Conservation (phyloP, 2,329 filamentous ascomycete genomes). For the Didymosphaeria variabile region DNA sequence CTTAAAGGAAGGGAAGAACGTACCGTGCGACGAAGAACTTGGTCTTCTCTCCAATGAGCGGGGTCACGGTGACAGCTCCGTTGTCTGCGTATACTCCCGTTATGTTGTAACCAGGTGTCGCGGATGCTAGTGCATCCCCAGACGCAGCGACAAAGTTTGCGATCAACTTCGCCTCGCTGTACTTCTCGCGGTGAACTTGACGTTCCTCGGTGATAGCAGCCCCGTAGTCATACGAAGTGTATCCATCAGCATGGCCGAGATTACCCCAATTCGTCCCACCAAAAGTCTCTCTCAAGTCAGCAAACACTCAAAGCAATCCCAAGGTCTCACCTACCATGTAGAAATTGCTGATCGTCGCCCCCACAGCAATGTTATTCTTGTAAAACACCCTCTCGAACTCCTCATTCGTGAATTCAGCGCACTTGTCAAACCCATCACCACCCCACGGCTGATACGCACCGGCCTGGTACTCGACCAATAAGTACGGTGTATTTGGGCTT, state of each 20-base stretch:
- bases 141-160: conserved; percentile 77
- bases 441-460: conserved; percentile 78
- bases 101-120: conserved; percentile 32
- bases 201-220: conserved; percentile 73
- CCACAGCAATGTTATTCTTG: conserved; percentile 74
- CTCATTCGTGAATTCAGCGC: conserved; percentile 69
- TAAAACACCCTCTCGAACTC: conserved; percentile 80
- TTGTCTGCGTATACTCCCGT: conserved; percentile 38
- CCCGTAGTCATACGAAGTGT: conserved; percentile 66
- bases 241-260: conserved; percentile 68
- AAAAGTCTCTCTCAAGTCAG: conserved; percentile 56
- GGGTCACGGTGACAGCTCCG: conserved; percentile 65
- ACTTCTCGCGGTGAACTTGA: conserved; percentile 74
- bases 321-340: conserved; percentile 65
- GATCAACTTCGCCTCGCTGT: conserved; percentile 77
- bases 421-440: conserved; percentile 72
- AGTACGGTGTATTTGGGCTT: conserved; percentile 71
- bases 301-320: background rate
- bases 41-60: conserved; percentile 61
- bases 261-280: conserved; percentile 90
- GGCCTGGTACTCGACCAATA: conserved; percentile 70
- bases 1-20: background rate
- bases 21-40: conserved; percentile 69
- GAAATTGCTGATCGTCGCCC: conserved; percentile 71
- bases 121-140: conserved; percentile 68